Base-by-base conservation (phyloP, 805 yeast genomes). In the Wickerhamomyces kurtzmanii region DNA sequence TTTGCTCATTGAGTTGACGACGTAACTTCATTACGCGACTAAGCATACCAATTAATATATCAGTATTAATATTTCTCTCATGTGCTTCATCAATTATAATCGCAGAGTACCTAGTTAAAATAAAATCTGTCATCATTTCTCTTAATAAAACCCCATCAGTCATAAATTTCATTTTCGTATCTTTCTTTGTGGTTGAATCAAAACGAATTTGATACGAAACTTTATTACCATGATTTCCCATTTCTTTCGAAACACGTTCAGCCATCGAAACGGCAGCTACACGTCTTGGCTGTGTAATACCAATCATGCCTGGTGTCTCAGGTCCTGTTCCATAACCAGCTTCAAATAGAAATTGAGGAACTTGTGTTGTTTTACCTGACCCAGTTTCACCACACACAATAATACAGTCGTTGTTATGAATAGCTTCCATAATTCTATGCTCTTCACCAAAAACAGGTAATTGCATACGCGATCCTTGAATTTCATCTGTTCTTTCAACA, bases 351-450 rank as follows among this genome's bases (percentile, higher is more conserved):
- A 91, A 91, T 50, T 91, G 99, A 0, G 99, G 98, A 5, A 91
- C 87, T 55, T 91, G 99, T 0, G 99, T 91, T 2, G 98, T 91
- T 52, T 91, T 91, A 55, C 98, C 98, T 3, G 96, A 86, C 43
- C 98, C 98, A 1, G 98, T 91, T 44, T 87, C 97, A 64, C 98
- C 98, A 59, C 96, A 89, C 15, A 91, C 66, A 10, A 91, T 78
- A 0, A 87, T 75, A 34, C 89, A 80, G 44, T 87, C 96, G 46
- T 89, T 82, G 45, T 89, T 93, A 48, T 82, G 83, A 28, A 91
- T 71, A 1, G 96, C 94, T 50, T 91, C 99, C 96, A 91, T 85
- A 27, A 91, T 82, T 31, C 75, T 63, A 49, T 84, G 94, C 46
- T 91, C 99, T 51, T 85, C 94, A 6, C 78, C 78, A 37, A 71